phyloP scores from a whole-genome alignment of 352 stramenopile species.

The Phytophthora hybrid region DNA sequence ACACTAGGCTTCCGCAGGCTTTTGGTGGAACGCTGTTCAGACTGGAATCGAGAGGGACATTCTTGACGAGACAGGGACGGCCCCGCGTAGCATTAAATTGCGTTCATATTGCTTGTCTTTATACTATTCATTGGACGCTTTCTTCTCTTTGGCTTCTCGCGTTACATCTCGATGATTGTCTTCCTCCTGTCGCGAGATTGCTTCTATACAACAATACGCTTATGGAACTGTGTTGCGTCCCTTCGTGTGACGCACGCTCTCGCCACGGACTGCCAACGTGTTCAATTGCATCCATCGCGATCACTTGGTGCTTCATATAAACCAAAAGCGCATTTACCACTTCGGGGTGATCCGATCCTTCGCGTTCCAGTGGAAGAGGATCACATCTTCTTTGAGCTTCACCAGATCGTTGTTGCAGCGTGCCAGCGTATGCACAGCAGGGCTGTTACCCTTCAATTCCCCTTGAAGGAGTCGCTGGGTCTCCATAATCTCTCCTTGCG shows the following conservation, averaged over 20 bases:
- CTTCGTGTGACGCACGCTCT: background rate
- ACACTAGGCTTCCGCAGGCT: slow-evolving; percentile 53
- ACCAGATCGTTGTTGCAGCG: slow-evolving; percentile 85
- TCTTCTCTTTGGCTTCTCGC: slow-evolving; percentile 7
- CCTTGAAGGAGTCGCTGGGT: slow-evolving; percentile 71
- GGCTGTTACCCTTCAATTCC: slow-evolving; percentile 80
- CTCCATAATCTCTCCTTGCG: slow-evolving; percentile 71
- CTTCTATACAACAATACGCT: slow-evolving; percentile 41
- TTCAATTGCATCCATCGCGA: slow-evolving; percentile 5
- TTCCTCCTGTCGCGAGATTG: slow-evolving; percentile 22
- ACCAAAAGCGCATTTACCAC: slow-evolving; percentile 35
- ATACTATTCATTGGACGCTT: slow-evolving; percentile 45
- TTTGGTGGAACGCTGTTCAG: slow-evolving; percentile 39
- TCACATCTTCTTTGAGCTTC: slow-evolving; percentile 88
- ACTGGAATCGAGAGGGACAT: slow-evolving; percentile 4
- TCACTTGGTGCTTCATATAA: slow-evolving; percentile 29
- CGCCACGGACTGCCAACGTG: slow-evolving; percentile 2
- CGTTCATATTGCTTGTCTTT: slow-evolving; percentile 42
- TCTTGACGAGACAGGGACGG: slow-evolving; percentile 9
- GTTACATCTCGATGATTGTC: slow-evolving; percentile 20
- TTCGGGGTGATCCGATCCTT: slow-evolving; percentile 66
- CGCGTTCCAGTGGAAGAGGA: slow-evolving; percentile 87
- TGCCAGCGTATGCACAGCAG: slow-evolving; percentile 71
- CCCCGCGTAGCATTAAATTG: slow-evolving; percentile 25
- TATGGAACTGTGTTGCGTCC: slow-evolving; percentile 5